Percentiles rank a stretch among this genome's conserved stretches.
Evolutionary conservation across 768 basidiomycete species (phyloP).

Genomic region (Xanthoconium purpureum): DNA sequence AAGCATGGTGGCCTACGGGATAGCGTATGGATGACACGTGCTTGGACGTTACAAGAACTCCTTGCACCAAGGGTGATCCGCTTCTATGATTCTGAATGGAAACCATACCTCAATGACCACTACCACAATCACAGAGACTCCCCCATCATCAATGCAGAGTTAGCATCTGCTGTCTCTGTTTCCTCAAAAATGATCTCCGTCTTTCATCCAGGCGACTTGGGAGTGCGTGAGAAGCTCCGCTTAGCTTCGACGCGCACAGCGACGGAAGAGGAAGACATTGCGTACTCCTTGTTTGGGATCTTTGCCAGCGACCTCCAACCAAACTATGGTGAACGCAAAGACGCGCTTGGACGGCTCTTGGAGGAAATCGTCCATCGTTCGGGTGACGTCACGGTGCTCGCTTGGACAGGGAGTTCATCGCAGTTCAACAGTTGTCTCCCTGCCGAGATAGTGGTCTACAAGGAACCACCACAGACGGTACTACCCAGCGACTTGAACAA

Average conservation of each 20-base stretch:
- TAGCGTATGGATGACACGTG: constrained; percentile 5
- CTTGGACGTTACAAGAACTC: constrained; percentile 7
- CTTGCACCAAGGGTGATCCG: constrained; percentile 6
- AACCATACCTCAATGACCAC: background rate
- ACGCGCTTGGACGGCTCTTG: constrained; percentile 2
- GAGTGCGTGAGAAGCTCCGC: constrained; percentile 1
- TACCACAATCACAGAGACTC: constrained; percentile 1
- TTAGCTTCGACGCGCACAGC: background rate
- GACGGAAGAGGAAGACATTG: background rate
- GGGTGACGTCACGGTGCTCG: constrained; percentile 2
- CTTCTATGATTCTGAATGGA: constrained; percentile 8
- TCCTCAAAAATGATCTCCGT: background rate
- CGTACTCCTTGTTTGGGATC: constrained; percentile 4
- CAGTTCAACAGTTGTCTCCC: constrained; percentile 4
- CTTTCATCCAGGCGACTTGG: background rate
- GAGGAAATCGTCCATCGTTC: constrained; percentile 7
- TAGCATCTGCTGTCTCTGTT: background rate
- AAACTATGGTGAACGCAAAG: background rate
- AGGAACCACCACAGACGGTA: background rate
- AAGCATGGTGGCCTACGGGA: background rate
- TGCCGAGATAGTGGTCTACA: constrained; percentile 1
- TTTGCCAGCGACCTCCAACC: constrained; percentile 2
- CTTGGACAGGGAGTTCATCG: constrained; percentile 1
- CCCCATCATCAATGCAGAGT: background rate
- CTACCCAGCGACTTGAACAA: background rate